These are phyloP conservation scores for Prosopis cineraria DNA, from an alignment of 306 rosid genomes.

Conservation along the genomic window DNA sequence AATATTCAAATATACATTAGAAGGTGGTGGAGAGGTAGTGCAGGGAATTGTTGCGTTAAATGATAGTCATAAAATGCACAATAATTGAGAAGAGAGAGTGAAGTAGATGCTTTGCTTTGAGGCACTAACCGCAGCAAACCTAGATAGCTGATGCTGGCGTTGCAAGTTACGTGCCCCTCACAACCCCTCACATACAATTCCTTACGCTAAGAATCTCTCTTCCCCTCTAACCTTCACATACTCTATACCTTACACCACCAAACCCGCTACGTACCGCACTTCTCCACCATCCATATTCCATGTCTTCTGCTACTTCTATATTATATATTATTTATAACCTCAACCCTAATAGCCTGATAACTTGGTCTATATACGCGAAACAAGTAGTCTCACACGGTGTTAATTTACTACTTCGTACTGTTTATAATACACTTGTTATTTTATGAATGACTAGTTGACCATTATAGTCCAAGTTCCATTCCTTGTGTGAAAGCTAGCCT, in stretches of 20 bases:
- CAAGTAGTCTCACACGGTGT: not conserved
- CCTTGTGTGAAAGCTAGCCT: not conserved
- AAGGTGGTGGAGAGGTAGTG: conserved; percentile 38
- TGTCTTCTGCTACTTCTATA: not conserved
- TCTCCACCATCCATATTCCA: conserved; percentile 30
- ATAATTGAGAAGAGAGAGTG: conserved; percentile 23
- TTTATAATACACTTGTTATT: not conserved
- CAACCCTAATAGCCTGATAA: not conserved
- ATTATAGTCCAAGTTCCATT: not conserved
- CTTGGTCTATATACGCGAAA: not conserved
- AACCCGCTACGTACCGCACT: conserved; percentile 39
- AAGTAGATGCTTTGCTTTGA: conserved; percentile 72
- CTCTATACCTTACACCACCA: conserved; percentile 49
- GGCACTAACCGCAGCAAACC: conserved; percentile 40
- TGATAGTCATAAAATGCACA: conserved; percentile 13
- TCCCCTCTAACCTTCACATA: conserved; percentile 11
- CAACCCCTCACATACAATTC: conserved; percentile 45
- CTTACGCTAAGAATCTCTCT: conserved; percentile 80
- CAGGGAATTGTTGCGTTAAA: not conserved
- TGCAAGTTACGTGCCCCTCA: conserved; percentile 65
- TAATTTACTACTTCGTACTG: not conserved
- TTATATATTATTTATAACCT: not conserved
- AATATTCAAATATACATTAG: conserved; percentile 4
- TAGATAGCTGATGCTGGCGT: conserved; percentile 48
- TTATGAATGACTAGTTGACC: not conserved